phyloP scores from a whole-genome alignment of 768 basidiomycete species.

The Calocybe gangraenosa region DNA sequence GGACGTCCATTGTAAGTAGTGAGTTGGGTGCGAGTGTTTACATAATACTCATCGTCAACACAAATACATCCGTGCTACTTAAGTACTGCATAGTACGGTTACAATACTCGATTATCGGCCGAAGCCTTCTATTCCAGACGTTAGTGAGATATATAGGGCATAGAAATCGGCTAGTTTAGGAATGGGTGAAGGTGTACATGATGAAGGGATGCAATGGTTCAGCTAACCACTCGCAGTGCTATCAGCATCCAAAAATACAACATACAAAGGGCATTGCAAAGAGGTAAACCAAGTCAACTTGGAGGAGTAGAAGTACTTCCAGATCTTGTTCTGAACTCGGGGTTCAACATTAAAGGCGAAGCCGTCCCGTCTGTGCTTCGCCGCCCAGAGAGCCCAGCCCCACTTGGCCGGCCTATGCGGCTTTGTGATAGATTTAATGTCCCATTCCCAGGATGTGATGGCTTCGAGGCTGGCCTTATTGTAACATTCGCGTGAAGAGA shows the following conservation, averaged over 20 bases:
- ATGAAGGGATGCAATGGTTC: slow-evolving; percentile 1
- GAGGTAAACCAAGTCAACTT: not conserved
- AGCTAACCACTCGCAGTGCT: too few relatives aligned
- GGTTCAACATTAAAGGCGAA: slow-evolving; percentile 5
- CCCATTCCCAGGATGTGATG: slow-evolving; percentile 26
- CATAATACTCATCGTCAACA: not conserved
- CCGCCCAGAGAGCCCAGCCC: slow-evolving; percentile 25
- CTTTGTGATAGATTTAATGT: slow-evolving; percentile 40
- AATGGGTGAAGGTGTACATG: too few relatives aligned
- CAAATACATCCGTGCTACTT: too few relatives aligned
- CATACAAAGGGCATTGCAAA: too few relatives aligned
- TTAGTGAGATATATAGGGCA: slow-evolving; percentile 9
- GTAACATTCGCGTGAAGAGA: slow-evolving; percentile 41
- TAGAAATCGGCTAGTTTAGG: slow-evolving; percentile 12
- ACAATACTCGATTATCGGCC: slow-evolving; percentile 2
- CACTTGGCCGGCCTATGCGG: slow-evolving; percentile 42
- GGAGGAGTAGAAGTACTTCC: slow-evolving; percentile 13
- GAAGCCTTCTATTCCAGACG: not conserved
- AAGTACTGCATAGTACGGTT: not conserved
- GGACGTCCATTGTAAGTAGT: slow-evolving; percentile 10
- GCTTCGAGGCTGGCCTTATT: slow-evolving; percentile 37
- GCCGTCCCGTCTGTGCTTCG: slow-evolving; percentile 25
- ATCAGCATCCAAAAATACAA: too few relatives aligned
- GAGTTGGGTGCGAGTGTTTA: not conserved
- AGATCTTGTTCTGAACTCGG: slow-evolving; percentile 13